Conservation (phyloP, 192 early-diverging fungal species). For the Jimgerdemannia flammicorona region DNA sequence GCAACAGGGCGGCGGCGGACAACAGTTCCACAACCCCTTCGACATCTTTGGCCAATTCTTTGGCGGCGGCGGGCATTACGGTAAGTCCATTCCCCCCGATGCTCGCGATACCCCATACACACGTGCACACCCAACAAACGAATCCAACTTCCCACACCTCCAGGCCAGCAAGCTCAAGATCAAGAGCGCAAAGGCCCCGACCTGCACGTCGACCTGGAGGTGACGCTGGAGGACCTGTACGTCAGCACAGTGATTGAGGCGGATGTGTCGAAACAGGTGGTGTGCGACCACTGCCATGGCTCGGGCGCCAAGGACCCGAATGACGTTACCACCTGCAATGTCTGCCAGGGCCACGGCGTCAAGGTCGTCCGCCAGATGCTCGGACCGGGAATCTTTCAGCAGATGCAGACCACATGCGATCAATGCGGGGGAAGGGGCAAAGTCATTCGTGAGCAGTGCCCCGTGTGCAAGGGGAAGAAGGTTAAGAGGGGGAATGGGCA, state of each 20-base stretch:
- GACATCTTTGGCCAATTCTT: conserved; percentile 96
- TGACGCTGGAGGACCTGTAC: conserved; percentile 91
- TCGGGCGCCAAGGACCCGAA: conserved; percentile 81
- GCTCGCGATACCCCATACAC: conserved; percentile 20
- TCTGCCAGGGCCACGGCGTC: conserved; percentile 79
- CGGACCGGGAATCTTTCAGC: conserved; percentile 91
- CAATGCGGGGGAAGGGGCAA: conserved; percentile 90
- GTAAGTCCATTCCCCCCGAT: conserved; percentile 6
- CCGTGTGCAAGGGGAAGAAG: conserved; percentile 80
- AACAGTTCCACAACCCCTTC: conserved; percentile 92
- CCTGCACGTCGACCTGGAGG: conserved; percentile 70
- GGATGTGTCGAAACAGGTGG: conserved; percentile 91
- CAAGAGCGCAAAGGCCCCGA: conserved; percentile 82
- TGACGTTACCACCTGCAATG: conserved; percentile 79
- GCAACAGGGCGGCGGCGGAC: conserved; percentile 50
- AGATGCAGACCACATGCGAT: conserved; percentile 92
- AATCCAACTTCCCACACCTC: too few species aligned
- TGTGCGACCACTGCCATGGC: conserved; percentile 92
- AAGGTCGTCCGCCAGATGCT: conserved; percentile 80
- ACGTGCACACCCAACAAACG: too few species aligned
- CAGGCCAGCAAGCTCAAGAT: conserved; percentile 4
- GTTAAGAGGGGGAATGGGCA: conserved; percentile 81
- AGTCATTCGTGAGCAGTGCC: conserved; percentile 73
- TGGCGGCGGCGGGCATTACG: conserved; percentile 62
- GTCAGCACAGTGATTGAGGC: conserved; percentile 79